Evolutionary conservation across 768 basidiomycete genomes (phyloP).

Genomic region (Mycena metata): DNA sequence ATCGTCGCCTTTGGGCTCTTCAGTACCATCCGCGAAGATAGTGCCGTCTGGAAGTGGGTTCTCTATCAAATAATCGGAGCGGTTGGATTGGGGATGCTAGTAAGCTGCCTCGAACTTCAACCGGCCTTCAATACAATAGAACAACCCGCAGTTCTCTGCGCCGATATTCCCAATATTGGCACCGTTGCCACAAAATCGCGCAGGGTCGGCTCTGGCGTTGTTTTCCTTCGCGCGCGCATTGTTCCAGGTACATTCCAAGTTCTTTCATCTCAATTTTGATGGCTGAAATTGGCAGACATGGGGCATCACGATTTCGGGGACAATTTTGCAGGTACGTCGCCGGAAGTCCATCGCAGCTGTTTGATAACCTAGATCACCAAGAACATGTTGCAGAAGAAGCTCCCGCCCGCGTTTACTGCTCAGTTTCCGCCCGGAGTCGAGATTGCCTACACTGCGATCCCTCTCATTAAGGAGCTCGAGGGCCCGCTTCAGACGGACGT

Average conservation of each 20-base stretch:
- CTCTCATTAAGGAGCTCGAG: conserved; percentile 35
- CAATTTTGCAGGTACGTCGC: conserved; percentile 41
- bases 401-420: conserved; percentile 16
- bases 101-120: not conserved
- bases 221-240: conserved; percentile 48
- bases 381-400: conserved; percentile 52
- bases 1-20: conserved; percentile 55
- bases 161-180: conserved; percentile 49
- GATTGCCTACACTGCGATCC: conserved; percentile 24
- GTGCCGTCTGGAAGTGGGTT: conserved; percentile 39
- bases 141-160: conserved; percentile 16
- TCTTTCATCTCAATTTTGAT: not conserved
- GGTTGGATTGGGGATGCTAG: conserved; percentile 16
- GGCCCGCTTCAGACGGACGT: conserved; percentile 47
- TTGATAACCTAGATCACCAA: conserved; percentile 39
- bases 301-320: conserved; percentile 31
- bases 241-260: conserved; percentile 16
- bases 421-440: conserved; percentile 35
- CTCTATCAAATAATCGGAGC: conserved; percentile 42
- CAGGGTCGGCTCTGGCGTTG: conserved; percentile 53
- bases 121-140: no score
- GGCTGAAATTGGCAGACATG: conserved; percentile 38
- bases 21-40: conserved; percentile 39
- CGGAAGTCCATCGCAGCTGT: not conserved
- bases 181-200: conserved; percentile 47